phyloP scores from a whole-genome alignment of 2,329 filamentous ascomycete genomes.

The Verticillium nubilum region DNA sequence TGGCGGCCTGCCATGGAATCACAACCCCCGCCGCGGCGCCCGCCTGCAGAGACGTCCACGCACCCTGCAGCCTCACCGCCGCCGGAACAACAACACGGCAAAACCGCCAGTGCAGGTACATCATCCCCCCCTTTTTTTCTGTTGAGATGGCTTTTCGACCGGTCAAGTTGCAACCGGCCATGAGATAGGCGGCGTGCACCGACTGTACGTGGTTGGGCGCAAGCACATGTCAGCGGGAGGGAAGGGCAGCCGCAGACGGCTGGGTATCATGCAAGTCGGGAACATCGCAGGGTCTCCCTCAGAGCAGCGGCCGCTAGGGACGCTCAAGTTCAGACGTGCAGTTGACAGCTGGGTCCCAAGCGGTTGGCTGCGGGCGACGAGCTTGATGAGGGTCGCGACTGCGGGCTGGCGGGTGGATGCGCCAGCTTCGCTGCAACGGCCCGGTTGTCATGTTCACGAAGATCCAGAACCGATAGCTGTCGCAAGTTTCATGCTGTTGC shows the following conservation, averaged over 20 bases:
- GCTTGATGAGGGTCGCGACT: neutral
- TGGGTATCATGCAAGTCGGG: neutral
- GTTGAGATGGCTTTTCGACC: neutral
- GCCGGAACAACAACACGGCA: neutral
- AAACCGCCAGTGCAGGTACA: neutral
- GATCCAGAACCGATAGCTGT: neutral
- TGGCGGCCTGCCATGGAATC: neutral
- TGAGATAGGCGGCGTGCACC: neutral
- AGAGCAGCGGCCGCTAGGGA: neutral
- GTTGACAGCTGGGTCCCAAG: neutral
- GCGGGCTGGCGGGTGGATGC: neutral
- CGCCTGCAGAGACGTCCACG: neutral
- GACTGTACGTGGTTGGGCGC: neutral
- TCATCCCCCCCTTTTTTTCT: neutral
- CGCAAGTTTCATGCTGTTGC: neutral
- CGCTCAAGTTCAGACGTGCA: neutral
- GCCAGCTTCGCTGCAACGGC: neutral
- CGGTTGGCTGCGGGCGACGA: neutral
- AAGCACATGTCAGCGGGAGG: neutral
- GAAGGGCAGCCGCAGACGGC: neutral
- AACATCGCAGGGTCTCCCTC: neutral
- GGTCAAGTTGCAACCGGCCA: neutral
- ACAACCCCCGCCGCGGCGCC: neutral
- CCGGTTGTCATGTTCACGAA: neutral
- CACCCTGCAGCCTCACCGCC: neutral